Evolutionary conservation across 2,329 filamentous ascomycete species (phyloP).

Genomic region (Neocucurbitaria cava): DNA sequence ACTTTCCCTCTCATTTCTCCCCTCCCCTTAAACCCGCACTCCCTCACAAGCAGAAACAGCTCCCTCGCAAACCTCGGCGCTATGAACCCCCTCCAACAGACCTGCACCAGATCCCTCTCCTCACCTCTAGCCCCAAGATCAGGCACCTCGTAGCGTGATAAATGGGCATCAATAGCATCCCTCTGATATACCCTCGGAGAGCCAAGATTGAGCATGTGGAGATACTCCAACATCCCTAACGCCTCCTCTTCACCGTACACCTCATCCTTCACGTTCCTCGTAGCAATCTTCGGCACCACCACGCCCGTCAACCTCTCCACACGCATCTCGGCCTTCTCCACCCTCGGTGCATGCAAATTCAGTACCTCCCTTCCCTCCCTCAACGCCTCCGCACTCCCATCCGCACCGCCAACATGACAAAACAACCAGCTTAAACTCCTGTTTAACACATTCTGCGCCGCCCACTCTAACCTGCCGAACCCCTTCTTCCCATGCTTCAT

Average conservation of each 20-base stretch:
- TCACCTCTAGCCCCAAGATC: conserved; percentile 34
- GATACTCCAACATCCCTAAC: conserved; percentile 74
- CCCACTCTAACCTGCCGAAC: conserved; percentile 79
- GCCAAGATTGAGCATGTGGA: conserved; percentile 70
- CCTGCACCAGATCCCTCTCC: conserved; percentile 37
- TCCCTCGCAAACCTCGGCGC: conserved; percentile 42
- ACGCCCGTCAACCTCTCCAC: conserved; percentile 30
- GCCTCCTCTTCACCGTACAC: conserved; percentile 67
- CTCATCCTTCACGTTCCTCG: conserved; percentile 36
- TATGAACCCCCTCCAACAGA: conserved; percentile 56
- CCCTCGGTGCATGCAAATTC: conserved; percentile 41
- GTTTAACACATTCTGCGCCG: conserved; percentile 78
- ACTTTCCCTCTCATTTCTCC: conserved; percentile 11
- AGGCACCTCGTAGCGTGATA: conserved; percentile 72
- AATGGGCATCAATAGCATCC: conserved; percentile 71
- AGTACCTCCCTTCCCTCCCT: conserved; percentile 33
- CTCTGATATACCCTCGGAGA: conserved; percentile 67
- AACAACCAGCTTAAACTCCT: conserved; percentile 78
- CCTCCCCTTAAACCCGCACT: conserved; percentile 23
- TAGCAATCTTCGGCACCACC: conserved; percentile 35
- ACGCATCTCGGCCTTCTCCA: conserved; percentile 31
- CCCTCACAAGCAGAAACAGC: conserved; percentile 35
- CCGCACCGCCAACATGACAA: conserved; percentile 60
- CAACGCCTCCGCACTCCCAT: conserved; percentile 27
- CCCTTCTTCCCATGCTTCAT: conserved; percentile 86